Conservation (phyloP, 108 stramenopile species). For the Nitzschia sp. region DNA sequence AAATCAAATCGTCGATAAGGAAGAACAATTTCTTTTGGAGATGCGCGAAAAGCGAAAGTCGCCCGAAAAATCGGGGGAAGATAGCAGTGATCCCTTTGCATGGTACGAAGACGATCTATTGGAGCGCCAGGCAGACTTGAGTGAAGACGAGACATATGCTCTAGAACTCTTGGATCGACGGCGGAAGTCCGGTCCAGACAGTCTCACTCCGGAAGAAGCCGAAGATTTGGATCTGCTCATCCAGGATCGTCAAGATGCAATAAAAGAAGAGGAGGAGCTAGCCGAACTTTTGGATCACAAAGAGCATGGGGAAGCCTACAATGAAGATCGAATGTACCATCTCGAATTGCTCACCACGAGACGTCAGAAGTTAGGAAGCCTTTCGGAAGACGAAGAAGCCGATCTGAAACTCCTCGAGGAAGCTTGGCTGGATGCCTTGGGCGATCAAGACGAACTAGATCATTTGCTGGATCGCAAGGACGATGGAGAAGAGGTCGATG, state of each 20-base stretch:
- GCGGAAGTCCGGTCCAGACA: neutral
- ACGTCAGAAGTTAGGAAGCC: neutral
- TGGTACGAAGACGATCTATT: constrained; percentile 10
- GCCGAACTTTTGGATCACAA: neutral
- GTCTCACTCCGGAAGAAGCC: neutral
- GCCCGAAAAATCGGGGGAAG: neutral
- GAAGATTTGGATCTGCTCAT: constrained; percentile 9
- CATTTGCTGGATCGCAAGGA: constrained; percentile 12
- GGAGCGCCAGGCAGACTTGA: neutral
- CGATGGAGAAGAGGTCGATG: constrained; percentile 11
- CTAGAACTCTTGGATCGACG: constrained; percentile 5
- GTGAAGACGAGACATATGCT: constrained; percentile 8
- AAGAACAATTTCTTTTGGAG: constrained; percentile 3
- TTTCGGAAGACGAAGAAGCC: neutral
- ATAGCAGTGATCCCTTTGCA: neutral
- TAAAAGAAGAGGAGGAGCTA: neutral
- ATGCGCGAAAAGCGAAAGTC: constrained; percentile 9
- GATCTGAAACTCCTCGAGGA: constrained; percentile 14
- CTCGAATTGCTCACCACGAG: constrained; percentile 10
- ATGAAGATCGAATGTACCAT: constrained; percentile 27
- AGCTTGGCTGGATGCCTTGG: constrained; percentile 2
- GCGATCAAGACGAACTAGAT: neutral
- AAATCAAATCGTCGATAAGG: neutral
- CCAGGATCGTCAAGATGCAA: neutral
- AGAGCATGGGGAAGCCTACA: constrained; percentile 6